Conservation (phyloP, 1,284 basidiomycete species). For the Meira nashicola region DNA sequence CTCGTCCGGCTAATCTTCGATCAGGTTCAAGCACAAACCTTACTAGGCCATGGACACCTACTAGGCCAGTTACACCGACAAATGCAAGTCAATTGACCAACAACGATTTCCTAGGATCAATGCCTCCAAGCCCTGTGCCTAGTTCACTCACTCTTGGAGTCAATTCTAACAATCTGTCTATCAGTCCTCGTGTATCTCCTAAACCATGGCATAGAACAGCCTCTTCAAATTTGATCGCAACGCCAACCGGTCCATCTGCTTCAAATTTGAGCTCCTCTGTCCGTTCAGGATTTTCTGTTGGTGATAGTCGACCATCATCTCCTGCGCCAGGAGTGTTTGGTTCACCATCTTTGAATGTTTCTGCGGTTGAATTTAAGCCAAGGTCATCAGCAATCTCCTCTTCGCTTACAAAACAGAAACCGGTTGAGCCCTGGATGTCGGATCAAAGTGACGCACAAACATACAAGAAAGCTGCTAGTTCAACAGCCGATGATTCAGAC, state of each 20-base stretch:
- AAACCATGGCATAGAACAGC: constrained; percentile 3
- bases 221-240: background rate
- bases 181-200: constrained; percentile 7
- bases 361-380: constrained; percentile 43
- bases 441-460: background rate
- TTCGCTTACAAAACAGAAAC: background rate
- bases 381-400: constrained; percentile 12
- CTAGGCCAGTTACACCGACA: constrained; percentile 17
- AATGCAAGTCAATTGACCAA: background rate
- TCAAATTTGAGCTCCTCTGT: background rate
- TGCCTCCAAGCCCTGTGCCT: background rate
- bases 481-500: constrained; percentile 55
- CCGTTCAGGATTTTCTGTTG: background rate
- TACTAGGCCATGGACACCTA: constrained; percentile 27
- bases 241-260: background rate
- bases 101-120: background rate
- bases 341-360: constrained; percentile 46
- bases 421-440: background rate
- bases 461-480: background rate
- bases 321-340: constrained; percentile 28
- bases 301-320: constrained; percentile 29
- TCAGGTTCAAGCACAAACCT: constrained; percentile 17
- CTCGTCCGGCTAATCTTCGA: constrained; percentile 29
- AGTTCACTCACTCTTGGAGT: background rate
- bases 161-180: background rate